These are phyloP conservation scores for Fusarium armeniacum DNA, from an alignment of 2,329 filamentous ascomycete species.

Conservation along the genomic window DNA sequence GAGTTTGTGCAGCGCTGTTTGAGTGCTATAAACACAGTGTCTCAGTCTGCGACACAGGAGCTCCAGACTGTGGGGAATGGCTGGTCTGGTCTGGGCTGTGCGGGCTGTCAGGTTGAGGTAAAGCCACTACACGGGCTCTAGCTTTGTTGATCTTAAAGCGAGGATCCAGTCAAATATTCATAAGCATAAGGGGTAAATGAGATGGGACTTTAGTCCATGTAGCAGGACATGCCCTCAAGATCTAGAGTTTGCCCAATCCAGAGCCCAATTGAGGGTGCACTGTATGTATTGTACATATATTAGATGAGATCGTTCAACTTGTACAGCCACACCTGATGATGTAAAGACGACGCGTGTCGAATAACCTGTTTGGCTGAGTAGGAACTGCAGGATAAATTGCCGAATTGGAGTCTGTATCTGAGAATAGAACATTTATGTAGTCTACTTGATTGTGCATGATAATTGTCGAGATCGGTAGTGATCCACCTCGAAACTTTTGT, in stretches of 20 bases:
- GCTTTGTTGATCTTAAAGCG: slow-evolving; percentile 42
- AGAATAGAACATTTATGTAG: background rate
- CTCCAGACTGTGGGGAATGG: slow-evolving; percentile 38
- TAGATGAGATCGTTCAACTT: background rate
- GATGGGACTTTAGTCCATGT: slow-evolving; percentile 32
- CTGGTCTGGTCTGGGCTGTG: slow-evolving; percentile 41
- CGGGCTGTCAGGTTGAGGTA: slow-evolving; percentile 13
- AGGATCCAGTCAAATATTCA: slow-evolving; percentile 24
- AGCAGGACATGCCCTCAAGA: slow-evolving; percentile 3
- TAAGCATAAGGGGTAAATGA: slow-evolving; percentile 46
- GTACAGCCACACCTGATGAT: slow-evolving; percentile 40
- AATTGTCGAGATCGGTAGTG: background rate
- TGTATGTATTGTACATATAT: slow-evolving; percentile 12
- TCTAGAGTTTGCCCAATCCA: slow-evolving; percentile 34
- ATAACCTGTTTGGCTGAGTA: slow-evolving; percentile 12
- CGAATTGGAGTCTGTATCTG: background rate
- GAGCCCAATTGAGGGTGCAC: slow-evolving; percentile 23
- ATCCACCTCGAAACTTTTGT: slow-evolving; percentile 1
- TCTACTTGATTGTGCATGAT: background rate
- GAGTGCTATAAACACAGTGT: slow-evolving; percentile 40
- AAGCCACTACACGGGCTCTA: slow-evolving; percentile 39
- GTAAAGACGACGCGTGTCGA: slow-evolving; percentile 33
- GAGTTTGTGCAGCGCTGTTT: slow-evolving; percentile 4
- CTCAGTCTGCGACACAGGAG: slow-evolving; percentile 8
- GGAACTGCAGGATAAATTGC: slow-evolving; percentile 8